phyloP scores from a whole-genome alignment of 2,329 filamentous ascomycete species.

The Alternaria consortialis region DNA sequence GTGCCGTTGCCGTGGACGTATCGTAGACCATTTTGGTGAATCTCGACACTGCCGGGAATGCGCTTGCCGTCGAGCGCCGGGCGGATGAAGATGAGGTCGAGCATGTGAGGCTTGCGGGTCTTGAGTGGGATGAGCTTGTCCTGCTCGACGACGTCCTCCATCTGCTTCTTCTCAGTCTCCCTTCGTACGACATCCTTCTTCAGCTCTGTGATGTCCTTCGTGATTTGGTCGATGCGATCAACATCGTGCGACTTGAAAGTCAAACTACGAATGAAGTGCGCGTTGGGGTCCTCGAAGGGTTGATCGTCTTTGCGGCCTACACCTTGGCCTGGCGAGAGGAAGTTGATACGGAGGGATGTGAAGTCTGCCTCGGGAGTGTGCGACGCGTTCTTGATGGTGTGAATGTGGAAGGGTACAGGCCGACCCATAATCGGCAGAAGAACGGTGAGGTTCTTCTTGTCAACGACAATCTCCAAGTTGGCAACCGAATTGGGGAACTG shows the following conservation, averaged over 20 bases:
- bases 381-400: slow-evolving; percentile 98
- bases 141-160: slow-evolving; percentile 99
- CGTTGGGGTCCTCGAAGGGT: slow-evolving; percentile 94
- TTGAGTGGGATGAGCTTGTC: slow-evolving; percentile 95
- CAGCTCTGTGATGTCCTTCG: slow-evolving; percentile 92
- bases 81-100: slow-evolving; percentile 95
- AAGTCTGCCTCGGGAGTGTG: slow-evolving; percentile 96
- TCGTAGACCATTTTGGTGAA: slow-evolving; percentile 98
- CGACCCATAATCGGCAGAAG: slow-evolving; percentile 97
- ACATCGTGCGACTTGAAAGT: slow-evolving; percentile 94
- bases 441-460: slow-evolving; percentile 87
- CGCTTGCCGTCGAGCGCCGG: slow-evolving; percentile 97
- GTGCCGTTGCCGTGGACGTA: slow-evolving; percentile 82
- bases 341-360: slow-evolving; percentile 94
- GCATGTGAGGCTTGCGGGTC: slow-evolving; percentile 87
- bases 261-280: slow-evolving; percentile 94
- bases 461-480: slow-evolving; percentile 88
- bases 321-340: slow-evolving; percentile 94
- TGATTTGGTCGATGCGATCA: slow-evolving; percentile 87
- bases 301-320: slow-evolving; percentile 97
- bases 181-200: slow-evolving; percentile 91
- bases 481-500: slow-evolving; percentile 85
- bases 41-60: slow-evolving; percentile 93
- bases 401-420: slow-evolving; percentile 96
- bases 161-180: slow-evolving; percentile 98